Percentiles rank a stretch among this genome's conserved stretches.
These are phyloP conservation scores for Ganoderma lucidum DNA, from an alignment of 1,284 basidiomycete species.

Conservation along the genomic window DNA sequence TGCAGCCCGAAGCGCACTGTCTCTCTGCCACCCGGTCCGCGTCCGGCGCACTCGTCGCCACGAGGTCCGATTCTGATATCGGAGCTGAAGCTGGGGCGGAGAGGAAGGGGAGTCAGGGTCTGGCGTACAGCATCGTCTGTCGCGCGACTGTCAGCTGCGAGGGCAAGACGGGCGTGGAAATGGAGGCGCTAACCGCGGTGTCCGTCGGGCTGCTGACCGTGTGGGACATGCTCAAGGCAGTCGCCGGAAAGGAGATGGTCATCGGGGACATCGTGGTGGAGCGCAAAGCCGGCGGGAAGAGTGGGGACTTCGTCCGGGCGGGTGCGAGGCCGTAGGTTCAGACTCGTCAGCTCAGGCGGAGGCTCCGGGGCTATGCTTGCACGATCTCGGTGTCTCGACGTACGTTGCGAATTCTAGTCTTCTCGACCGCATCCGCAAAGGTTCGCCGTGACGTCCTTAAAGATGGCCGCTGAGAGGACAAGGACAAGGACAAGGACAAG, in stretches of 20 bases:
- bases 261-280: conserved; percentile 74
- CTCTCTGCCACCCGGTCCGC: conserved; percentile 20
- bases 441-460: background rate
- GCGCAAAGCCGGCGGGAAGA: conserved; percentile 78
- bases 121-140: conserved; percentile 65
- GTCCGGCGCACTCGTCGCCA: conserved; percentile 23
- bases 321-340: conserved; percentile 21
- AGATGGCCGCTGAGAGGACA: background rate
- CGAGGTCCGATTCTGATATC: conserved; percentile 36
- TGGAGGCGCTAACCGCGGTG: conserved; percentile 91
- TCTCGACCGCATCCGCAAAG: background rate
- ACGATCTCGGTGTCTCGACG: background rate
- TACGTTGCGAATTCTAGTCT: background rate
- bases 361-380: conserved; percentile 15
- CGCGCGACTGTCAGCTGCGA: conserved; percentile 74
- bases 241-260: conserved; percentile 85
- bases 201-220: conserved; percentile 83
- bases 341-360: background rate
- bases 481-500: background rate
- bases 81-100: conserved; percentile 20
- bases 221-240: conserved; percentile 94
- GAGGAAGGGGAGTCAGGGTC: conserved; percentile 16
- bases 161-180: conserved; percentile 90
- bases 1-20: conserved; percentile 54
- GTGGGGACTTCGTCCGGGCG: conserved; percentile 63